phyloP scores from a whole-genome alignment of 2,329 filamentous ascomycete genomes.

The Stylonectria norvegica region DNA sequence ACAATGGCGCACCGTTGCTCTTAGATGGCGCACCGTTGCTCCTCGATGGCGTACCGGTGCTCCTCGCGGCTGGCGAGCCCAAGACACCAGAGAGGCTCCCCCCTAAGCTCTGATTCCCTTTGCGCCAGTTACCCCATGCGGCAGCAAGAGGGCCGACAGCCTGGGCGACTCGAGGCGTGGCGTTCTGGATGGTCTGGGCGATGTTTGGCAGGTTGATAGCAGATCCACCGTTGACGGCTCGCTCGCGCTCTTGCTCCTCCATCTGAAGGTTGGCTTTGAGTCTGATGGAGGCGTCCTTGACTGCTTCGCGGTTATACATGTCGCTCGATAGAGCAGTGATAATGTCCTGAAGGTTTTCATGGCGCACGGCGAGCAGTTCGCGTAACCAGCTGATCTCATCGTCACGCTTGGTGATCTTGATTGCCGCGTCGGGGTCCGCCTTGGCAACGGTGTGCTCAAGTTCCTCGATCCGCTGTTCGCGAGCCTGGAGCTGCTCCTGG shows the following conservation, averaged over 20 bases:
- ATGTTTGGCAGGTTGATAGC: slow-evolving; percentile 69
- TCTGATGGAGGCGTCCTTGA: slow-evolving; percentile 88
- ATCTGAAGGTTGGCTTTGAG: slow-evolving; percentile 94
- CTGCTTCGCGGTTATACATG: slow-evolving; percentile 70
- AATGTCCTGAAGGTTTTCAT: slow-evolving; percentile 89
- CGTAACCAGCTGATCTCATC: slow-evolving; percentile 94
- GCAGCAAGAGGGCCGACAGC: slow-evolving; percentile 74
- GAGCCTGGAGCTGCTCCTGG: slow-evolving; percentile 93
- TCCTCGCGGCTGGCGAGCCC: slow-evolving; percentile 40
- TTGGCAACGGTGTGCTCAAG: slow-evolving; percentile 69
- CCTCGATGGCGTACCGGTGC: slow-evolving; percentile 59
- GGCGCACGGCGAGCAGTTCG: slow-evolving; percentile 84
- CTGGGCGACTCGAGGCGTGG: slow-evolving; percentile 79
- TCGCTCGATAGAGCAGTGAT: slow-evolving; percentile 74
- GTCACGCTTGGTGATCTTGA: slow-evolving; percentile 84
- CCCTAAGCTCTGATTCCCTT: slow-evolving; percentile 54
- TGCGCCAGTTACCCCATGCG: slow-evolving; percentile 96
- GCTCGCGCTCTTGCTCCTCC: slow-evolving; percentile 93
- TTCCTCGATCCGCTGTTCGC: slow-evolving; percentile 83
- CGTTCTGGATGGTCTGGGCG: slow-evolving; percentile 72
- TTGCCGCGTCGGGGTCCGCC: slow-evolving; percentile 71
- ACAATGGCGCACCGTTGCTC: slow-evolving; percentile 57
- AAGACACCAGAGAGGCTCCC: slow-evolving; percentile 46
- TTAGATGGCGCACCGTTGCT: slow-evolving; percentile 46
- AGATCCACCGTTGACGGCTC: slow-evolving; percentile 69